phyloP scores from a whole-genome alignment of 2,329 filamentous ascomycete genomes.

The Aureobasidium sp. region DNA sequence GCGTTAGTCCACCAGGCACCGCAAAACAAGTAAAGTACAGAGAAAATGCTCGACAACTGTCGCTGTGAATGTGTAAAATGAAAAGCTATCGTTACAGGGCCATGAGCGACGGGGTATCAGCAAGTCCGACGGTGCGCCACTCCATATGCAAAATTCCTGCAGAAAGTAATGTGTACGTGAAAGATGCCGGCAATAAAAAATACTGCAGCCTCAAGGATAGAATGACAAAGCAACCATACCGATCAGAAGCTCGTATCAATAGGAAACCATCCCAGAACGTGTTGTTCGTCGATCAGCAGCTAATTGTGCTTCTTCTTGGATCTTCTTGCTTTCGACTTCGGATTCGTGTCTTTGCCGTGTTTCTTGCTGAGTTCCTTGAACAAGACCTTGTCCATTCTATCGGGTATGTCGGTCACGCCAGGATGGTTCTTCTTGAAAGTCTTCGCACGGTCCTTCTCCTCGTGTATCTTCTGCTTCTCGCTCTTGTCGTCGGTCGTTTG shows the following conservation, averaged over 20 bases:
- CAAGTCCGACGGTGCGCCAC: constrained; percentile 6
- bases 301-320: neutral
- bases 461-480: neutral
- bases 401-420: neutral
- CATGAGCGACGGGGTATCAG: constrained; percentile 8
- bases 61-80: constrained; percentile 12
- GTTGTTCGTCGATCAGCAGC: neutral
- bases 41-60: constrained; percentile 1
- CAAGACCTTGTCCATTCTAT: constrained; percentile 5
- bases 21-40: neutral
- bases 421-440: constrained; percentile 13
- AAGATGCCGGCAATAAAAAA: neutral
- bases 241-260: neutral
- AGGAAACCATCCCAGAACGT: neutral
- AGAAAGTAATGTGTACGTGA: constrained; percentile 1
- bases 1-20: constrained; percentile 2
- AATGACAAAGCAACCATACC: neutral
- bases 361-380: constrained; percentile 8
- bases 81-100: constrained; percentile 13
- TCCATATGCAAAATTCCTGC: constrained; percentile 12
- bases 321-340: neutral
- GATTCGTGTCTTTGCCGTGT: neutral
- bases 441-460: neutral
- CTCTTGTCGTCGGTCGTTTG: neutral
- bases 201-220: neutral